phyloP scores from a whole-genome alignment of 495 filamentous ascomycete genomes.

The Amphirosellinia nigrospora region DNA sequence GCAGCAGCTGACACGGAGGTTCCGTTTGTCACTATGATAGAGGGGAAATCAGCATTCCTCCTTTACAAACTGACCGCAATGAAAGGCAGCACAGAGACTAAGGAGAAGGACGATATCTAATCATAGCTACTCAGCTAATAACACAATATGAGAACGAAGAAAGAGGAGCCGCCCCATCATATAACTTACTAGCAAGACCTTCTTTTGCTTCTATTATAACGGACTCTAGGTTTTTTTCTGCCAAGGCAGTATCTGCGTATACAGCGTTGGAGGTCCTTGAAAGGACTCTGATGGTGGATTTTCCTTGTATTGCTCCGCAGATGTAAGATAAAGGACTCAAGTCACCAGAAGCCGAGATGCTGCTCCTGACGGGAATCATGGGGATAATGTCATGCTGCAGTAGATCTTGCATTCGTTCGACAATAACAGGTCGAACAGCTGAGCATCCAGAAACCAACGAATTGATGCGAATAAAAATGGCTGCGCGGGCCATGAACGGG shows the following conservation, averaged over 20 bases:
- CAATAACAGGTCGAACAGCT: conserved; percentile 47
- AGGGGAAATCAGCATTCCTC: too few species aligned
- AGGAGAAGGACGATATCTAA: too few species aligned
- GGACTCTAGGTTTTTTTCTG: conserved; percentile 41
- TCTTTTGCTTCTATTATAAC: conserved; percentile 57
- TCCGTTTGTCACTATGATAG: conserved; percentile 55
- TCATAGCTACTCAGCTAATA: too few species aligned
- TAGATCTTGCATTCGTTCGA: conserved; percentile 46
- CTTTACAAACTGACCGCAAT: too few species aligned
- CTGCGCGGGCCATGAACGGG: conserved; percentile 48
- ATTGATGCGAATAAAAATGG: conserved; percentile 58
- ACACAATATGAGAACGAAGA: too few species aligned
- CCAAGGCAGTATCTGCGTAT: conserved; percentile 41
- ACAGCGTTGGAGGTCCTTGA: conserved; percentile 27
- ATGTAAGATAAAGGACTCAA: conserved; percentile 60
- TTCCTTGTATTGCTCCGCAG: conserved; percentile 54
- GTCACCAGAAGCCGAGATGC: conserved; percentile 67
- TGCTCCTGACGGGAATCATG: conserved; percentile 58
- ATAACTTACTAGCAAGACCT: conserved; percentile 46
- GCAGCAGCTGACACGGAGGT: conserved; percentile 56
- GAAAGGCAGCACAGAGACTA: too few species aligned
- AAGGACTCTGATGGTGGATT: conserved; percentile 44
- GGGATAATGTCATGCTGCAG: conserved; percentile 50
- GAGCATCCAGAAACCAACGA: conserved; percentile 55
- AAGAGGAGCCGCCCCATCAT: too few species aligned